A percentile compares a stretch with the other conserved stretches of the same genome.
Evolutionary conservation across 495 filamentous ascomycete genomes (phyloP).

Genomic region (Cudoniella acicularis): DNA sequence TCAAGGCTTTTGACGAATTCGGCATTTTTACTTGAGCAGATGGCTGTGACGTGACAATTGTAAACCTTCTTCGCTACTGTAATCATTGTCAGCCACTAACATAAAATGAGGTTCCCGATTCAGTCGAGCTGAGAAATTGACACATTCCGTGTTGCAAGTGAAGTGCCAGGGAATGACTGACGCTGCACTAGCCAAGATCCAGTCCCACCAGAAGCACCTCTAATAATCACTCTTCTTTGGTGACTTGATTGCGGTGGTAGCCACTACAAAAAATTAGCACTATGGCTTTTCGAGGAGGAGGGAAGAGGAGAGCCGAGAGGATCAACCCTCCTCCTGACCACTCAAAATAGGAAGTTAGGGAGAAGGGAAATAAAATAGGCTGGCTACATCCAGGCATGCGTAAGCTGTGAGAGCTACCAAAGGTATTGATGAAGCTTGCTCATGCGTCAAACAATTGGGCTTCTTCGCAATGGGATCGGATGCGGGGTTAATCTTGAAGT

Average conservation of each 20-base stretch:
- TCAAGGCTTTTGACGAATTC: conserved; percentile 24
- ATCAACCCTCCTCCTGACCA: too few species aligned
- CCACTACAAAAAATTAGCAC: too few species aligned
- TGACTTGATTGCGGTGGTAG: conserved; percentile 7
- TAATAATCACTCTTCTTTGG: conserved; percentile 14
- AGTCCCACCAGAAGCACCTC: conserved; percentile 20
- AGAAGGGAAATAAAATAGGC: too few species aligned
- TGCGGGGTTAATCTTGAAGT: conserved; percentile 31
- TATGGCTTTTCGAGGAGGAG: too few species aligned
- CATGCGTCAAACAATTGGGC: conserved; percentile 33
- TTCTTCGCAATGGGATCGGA: conserved; percentile 32
- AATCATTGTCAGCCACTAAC: neutral
- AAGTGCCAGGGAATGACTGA: neutral
- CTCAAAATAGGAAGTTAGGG: too few species aligned
- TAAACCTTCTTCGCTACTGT: conserved; percentile 21
- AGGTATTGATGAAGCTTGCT: conserved; percentile 34
- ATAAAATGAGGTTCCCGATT: neutral
- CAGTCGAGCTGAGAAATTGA: neutral
- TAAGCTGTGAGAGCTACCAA: conserved; percentile 39
- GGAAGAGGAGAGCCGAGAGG: too few species aligned
- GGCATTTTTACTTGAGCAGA: conserved; percentile 28
- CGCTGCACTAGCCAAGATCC: conserved; percentile 15
- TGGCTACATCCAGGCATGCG: conserved; percentile 41
- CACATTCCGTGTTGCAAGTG: too few species aligned
- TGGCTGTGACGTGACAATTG: conserved; percentile 26